Evolutionary conservation across 768 basidiomycete genomes (phyloP).

Genomic region (Suillus luteus): DNA sequence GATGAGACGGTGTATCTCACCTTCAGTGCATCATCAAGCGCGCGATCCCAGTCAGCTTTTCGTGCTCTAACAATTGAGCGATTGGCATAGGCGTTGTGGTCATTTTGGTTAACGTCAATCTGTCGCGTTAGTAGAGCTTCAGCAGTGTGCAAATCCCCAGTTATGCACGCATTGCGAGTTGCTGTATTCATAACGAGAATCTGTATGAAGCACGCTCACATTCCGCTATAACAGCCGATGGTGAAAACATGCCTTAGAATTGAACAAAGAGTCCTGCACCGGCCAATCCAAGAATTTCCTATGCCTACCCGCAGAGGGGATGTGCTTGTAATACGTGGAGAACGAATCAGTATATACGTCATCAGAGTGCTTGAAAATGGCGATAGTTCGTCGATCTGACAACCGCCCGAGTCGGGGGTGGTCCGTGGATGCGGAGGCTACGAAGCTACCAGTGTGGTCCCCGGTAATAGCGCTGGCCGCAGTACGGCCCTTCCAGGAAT

Average conservation of each 20-base stretch:
- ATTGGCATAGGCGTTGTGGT: background rate
- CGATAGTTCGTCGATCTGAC: background rate
- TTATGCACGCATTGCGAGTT: background rate
- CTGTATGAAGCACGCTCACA: background rate
- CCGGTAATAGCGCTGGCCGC: background rate
- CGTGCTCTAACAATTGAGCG: background rate
- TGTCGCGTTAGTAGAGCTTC: background rate
- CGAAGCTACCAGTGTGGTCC: background rate
- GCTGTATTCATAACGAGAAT: background rate
- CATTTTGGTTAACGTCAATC: background rate
- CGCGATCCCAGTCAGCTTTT: background rate
- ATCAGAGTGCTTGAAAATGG: background rate
- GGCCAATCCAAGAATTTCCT: background rate
- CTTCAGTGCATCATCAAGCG: background rate
- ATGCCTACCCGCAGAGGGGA: background rate
- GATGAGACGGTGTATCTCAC: background rate
- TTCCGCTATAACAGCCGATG: background rate
- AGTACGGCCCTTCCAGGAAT: background rate
- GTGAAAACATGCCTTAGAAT: background rate
- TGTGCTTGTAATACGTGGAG: background rate
- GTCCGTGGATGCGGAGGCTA: background rate
- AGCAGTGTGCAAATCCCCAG: background rate
- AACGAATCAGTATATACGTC: background rate
- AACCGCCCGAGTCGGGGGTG: background rate
- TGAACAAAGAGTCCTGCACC: background rate